Conservation (phyloP, 805 yeast species). For the Candida chilensis region DNA sequence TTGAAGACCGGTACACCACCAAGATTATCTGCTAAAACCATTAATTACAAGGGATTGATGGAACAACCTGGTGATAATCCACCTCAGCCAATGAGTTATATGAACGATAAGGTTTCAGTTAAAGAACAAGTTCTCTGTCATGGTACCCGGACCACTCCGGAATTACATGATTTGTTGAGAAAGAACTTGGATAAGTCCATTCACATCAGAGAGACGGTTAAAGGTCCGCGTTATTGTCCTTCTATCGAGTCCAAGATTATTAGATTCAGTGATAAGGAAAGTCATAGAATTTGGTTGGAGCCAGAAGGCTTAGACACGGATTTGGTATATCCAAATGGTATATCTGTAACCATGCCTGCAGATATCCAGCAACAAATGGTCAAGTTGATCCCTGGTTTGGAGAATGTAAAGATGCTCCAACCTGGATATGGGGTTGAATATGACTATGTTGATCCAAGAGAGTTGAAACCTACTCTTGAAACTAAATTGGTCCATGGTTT, state of each 20-base stretch:
- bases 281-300: slow-evolving; percentile 89
- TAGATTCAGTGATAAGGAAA: slow-evolving; percentile 64
- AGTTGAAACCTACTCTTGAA: slow-evolving; percentile 67
- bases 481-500: slow-evolving; percentile 74
- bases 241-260: slow-evolving; percentile 86
- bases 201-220: slow-evolving; percentile 88
- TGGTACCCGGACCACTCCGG: slow-evolving; percentile 70
- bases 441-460: slow-evolving; percentile 93
- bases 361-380: slow-evolving; percentile 78
- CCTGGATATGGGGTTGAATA: slow-evolving; percentile 99
- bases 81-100: slow-evolving; percentile 83
- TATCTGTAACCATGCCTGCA: slow-evolving; percentile 92
- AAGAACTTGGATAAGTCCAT: slow-evolving; percentile 72
- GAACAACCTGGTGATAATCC: slow-evolving; percentile 75
- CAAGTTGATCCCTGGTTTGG: slow-evolving; percentile 77
- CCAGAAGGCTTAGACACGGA: slow-evolving; percentile 90
- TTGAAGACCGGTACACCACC: slow-evolving; percentile 98
- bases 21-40: slow-evolving; percentile 62
- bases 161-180: slow-evolving; percentile 60
- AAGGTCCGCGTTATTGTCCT: slow-evolving; percentile 97
- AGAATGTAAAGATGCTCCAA: slow-evolving; percentile 78
- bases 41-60: slow-evolving; percentile 55
- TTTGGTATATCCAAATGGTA: slow-evolving; percentile 93
- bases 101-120: slow-evolving; percentile 62
- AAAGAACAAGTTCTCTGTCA: slow-evolving; percentile 59